Percentiles rank a stretch among this genome's conserved stretches.
phyloP scores from a whole-genome alignment of 2,329 filamentous ascomycete genomes.

The Rugonectria rugulosa region DNA sequence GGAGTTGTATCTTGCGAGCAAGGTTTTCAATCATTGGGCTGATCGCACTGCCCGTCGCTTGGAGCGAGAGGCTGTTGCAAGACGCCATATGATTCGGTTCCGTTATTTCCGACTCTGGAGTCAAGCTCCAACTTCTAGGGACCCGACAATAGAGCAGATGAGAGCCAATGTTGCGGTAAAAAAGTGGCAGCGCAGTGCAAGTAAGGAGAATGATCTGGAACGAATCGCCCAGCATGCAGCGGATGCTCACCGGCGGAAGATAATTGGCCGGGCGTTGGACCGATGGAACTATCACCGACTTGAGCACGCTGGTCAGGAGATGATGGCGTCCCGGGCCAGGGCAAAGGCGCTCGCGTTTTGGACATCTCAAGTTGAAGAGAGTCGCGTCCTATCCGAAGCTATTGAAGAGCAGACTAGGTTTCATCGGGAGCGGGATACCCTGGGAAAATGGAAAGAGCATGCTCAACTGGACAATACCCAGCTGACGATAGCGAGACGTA shows the following conservation, averaged over 20 bases:
- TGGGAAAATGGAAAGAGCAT: constrained; percentile 36
- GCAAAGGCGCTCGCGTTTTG: constrained; percentile 33
- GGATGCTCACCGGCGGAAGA: constrained; percentile 30
- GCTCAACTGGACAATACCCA: constrained; percentile 15
- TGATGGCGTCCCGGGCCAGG: constrained; percentile 25
- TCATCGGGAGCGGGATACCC: constrained; percentile 20
- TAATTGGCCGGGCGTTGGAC: constrained; percentile 30
- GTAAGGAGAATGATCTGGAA: constrained; percentile 40
- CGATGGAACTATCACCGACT: constrained; percentile 41
- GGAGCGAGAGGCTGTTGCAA: constrained; percentile 71
- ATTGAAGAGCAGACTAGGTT: constrained; percentile 26
- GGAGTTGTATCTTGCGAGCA: constrained; percentile 65
- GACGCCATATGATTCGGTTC: constrained; percentile 73
- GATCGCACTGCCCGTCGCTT: constrained; percentile 69
- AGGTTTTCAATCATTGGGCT: constrained; percentile 64
- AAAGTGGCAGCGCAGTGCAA: constrained; percentile 44
- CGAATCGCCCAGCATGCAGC: constrained; percentile 35
- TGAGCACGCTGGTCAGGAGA: constrained; percentile 30
- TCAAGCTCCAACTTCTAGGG: constrained; percentile 41
- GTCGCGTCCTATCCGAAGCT: constrained; percentile 24
- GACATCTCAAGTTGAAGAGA: constrained; percentile 26
- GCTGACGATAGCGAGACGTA: constrained; percentile 20
- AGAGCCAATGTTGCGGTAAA: constrained; percentile 40
- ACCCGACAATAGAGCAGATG: constrained; percentile 42
- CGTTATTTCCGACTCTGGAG: constrained; percentile 50